Conservation (phyloP, 129 eudicot species). For the sunflower (Helianthus annuus) region HanXRQr2.0-SUNRISE NC_035440.2:48063827-48064326, state of each 20-base stretch:
- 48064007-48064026: conserved; percentile 26
- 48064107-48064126: conserved; percentile 97
- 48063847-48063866: conserved; percentile 98
- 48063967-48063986: conserved; percentile 6
- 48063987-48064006: not conserved
- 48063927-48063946: conserved; percentile 97
- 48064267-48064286: conserved; percentile 98
- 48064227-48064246: conserved; percentile 96
- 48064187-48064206: conserved; percentile 31
- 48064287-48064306: conserved; percentile 94
- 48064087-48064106: conserved; percentile 91
- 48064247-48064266: conserved; percentile 93
- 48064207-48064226: conserved; percentile 75
- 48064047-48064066: conserved; percentile 99
- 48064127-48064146: conserved; percentile 68
- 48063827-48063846: conserved; percentile 83
- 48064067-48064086: conserved; percentile 97
- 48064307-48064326: conserved; percentile 88
- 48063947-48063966: conserved; percentile 58
- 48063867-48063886: conserved; percentile 96
- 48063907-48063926: conserved; percentile 91
- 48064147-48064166: no score
- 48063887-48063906: conserved; percentile 99
- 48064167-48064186: conserved; percentile 13
- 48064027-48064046: conserved; percentile 84